A percentile compares a stretch with the other conserved stretches of the same genome.
Evolutionary conservation across 257 asterid species (phyloP).

Genomic region (Mitragyna speciosa): DNA sequence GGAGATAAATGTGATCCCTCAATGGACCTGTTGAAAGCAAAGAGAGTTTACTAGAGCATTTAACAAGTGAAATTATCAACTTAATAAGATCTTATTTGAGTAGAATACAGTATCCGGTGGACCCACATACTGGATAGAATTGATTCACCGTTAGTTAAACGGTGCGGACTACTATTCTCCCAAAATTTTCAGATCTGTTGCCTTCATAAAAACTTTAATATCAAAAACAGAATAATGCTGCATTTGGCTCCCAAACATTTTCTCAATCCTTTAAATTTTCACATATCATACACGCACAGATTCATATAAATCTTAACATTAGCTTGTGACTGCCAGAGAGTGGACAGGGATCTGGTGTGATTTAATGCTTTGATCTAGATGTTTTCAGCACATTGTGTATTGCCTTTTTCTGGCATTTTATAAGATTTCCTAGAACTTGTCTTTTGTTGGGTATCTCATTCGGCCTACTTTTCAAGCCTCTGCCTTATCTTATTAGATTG

Average conservation of each 20-base stretch:
- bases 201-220: neutral
- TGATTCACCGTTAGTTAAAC: neutral
- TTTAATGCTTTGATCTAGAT: neutral
- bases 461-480: neutral
- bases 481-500: neutral
- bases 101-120: too few species aligned
- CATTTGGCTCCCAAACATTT: neutral
- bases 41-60: slow-evolving; percentile 9
- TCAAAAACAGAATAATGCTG: neutral
- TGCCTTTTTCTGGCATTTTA: neutral
- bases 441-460: neutral
- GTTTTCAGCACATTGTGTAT: neutral
- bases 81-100: too few species aligned
- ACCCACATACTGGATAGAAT: too few species aligned
- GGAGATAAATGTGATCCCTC: slow-evolving; percentile 95
- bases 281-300: neutral
- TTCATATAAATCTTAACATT: neutral
- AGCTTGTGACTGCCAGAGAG: neutral
- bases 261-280: neutral
- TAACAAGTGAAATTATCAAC: neutral
- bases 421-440: neutral
- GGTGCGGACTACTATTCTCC: neutral
- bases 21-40: slow-evolving; percentile 58
- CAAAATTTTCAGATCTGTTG: neutral
- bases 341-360: neutral